Evolutionary conservation across 345 rosid species (phyloP).

Genomic region (Lepidium sativum): DNA sequence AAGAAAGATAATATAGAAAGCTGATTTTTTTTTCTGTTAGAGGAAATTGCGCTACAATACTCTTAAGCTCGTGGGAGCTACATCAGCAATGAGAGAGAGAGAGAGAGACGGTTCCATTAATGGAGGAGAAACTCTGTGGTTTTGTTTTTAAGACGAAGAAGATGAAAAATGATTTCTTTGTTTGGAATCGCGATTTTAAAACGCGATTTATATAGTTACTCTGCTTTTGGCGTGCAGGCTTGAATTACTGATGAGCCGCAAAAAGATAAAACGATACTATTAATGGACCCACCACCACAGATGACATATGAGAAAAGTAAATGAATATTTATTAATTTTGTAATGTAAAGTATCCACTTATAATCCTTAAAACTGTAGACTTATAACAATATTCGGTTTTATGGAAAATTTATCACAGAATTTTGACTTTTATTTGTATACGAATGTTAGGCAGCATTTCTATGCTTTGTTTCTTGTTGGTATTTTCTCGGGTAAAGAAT

Average conservation of each 20-base stretch:
- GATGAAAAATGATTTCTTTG: neutral
- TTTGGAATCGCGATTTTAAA: neutral
- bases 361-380: too few species aligned
- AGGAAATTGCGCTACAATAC: neutral
- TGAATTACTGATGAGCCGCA: neutral
- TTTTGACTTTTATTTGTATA: too few species aligned
- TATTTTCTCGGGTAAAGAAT: neutral
- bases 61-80: conserved; percentile 17
- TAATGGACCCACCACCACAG: conserved; percentile 8
- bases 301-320: conserved; percentile 1
- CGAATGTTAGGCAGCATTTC: too few species aligned
- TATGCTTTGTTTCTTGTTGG: neutral
- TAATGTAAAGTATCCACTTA: too few species aligned
- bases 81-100: conserved; percentile 19
- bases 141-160: neutral
- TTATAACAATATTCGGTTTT: too few species aligned
- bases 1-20: neutral
- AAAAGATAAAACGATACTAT: neutral
- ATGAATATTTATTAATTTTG: neutral
- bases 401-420: too few species aligned
- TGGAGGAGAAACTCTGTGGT: conserved; percentile 11
- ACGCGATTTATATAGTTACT: neutral
- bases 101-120: conserved; percentile 11
- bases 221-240: conserved; percentile 7
- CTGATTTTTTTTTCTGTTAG: conserved; percentile 10